Evolutionary conservation across 139 green algal genomes (phyloP), one percentile per base, ranked within the genome.

Genomic region (Micractinium conductrix): DNA sequence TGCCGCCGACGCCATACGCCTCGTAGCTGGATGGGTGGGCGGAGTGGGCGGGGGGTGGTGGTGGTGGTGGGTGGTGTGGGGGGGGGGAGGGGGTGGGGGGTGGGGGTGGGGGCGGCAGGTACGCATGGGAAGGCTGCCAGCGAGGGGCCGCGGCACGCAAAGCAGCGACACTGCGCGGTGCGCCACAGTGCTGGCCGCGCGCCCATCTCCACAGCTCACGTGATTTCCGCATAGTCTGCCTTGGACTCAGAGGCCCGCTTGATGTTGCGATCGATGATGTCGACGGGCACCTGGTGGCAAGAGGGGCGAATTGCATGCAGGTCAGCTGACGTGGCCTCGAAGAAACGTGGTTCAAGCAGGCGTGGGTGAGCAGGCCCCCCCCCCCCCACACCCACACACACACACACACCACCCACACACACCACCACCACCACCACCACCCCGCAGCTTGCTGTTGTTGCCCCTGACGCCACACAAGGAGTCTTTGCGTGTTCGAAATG

Each of bases 251-350:
- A 87, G 1, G 96, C 95, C 37, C 87, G 89, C 72, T 96, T 97
- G 45, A 98, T 90, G 91, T 99, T 99, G 55, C 96, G 91, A 19
- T 98, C 95, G 30, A 99, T 93, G 71, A 99, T 92, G 72, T 99
- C 96, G n/a, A 72, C 79, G 4, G 91, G 91, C 74, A 98, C 91
- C 28, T 88, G 87, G n/a, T n/a, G n/a, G n/a, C n/a, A n/a, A n/a
- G n/a, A n/a, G n/a, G n/a, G n/a, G n/a, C n/a, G n/a, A n/a, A n/a
- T n/a, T n/a, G n/a, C n/a, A n/a, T n/a, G n/a, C n/a, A n/a, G n/a
- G n/a, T n/a, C n/a, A n/a, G n/a, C n/a, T n/a, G n/a, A n/a, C n/a
- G n/a, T n/a, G n/a, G n/a, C n/a, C n/a, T n/a, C n/a, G n/a, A n/a
- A n/a, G n/a, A n/a, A n/a, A n/a, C n/a, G n/a, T n/a, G n/a, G n/a